A percentile compares a stretch with the other conserved stretches of the same genome.
These are phyloP conservation scores for Cyclotella distinguenda DNA, from an alignment of 108 stramenopile genomes.

Conservation along the genomic window DNA sequence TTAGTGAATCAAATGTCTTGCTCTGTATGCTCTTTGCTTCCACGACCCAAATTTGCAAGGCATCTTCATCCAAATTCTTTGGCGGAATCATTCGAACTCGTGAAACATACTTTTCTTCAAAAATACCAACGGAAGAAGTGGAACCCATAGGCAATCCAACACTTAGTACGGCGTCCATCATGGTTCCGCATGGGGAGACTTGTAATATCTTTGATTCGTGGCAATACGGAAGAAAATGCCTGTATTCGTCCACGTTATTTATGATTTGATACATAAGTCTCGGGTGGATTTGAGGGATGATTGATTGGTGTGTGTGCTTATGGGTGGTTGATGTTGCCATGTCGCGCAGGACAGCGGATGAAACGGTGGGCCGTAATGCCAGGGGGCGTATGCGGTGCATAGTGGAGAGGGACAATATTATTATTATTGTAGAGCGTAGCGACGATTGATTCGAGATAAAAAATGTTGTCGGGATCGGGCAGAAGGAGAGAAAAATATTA, in stretches of 20 bases:
- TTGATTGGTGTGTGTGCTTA: conserved; percentile 29
- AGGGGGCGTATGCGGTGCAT: too few relatives aligned
- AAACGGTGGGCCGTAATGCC: not conserved
- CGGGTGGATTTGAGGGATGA: conserved; percentile 51
- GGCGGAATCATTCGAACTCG: conserved; percentile 48
- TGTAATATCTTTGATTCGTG: conserved; percentile 61
- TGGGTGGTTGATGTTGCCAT: conserved; percentile 26
- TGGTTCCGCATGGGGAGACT: conserved; percentile 40
- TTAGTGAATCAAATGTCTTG: conserved; percentile 61
- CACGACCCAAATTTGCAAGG: conserved; percentile 41
- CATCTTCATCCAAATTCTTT: conserved; percentile 1
- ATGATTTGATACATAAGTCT: conserved; percentile 70
- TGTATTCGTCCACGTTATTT: conserved; percentile 70
- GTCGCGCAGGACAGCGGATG: not conserved
- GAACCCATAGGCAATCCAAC: conserved; percentile 54
- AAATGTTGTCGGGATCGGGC: too few relatives aligned
- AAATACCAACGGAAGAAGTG: not conserved
- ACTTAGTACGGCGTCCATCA: conserved; percentile 64
- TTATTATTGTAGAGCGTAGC: too few relatives aligned
- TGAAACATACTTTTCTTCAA: conserved; percentile 66
- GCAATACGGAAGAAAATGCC: conserved; percentile 69
- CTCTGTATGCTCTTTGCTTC: conserved; percentile 69
- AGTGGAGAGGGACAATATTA: too few relatives aligned
- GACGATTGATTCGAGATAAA: too few relatives aligned
- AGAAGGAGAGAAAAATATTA: too few relatives aligned